These are phyloP conservation scores for Cordyceps javanica DNA, from an alignment of 2,329 filamentous ascomycete genomes.

Conservation along the genomic window DNA sequence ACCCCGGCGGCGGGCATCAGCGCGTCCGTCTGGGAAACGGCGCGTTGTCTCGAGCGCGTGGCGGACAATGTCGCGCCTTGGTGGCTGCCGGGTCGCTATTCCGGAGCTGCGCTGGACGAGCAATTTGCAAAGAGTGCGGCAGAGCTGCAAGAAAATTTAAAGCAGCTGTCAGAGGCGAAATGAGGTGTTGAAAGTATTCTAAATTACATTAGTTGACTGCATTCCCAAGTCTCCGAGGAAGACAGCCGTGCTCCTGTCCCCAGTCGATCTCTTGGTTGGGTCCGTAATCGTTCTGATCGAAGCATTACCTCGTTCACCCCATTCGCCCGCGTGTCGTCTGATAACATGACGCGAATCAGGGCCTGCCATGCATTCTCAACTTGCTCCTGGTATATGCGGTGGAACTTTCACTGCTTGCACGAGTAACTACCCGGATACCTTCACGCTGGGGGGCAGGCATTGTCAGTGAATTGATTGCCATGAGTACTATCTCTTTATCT, in stretches of 20 bases:
- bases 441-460: no score
- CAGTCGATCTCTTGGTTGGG: background rate
- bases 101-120: background rate
- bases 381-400: no score
- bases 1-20: constrained; percentile 5
- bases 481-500: no score
- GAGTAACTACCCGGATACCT: no score
- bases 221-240: background rate
- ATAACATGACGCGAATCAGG: no score
- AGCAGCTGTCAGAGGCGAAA: background rate
- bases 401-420: no score
- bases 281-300: background rate
- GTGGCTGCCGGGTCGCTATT: constrained; percentile 11
- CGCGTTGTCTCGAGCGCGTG: constrained; percentile 5
- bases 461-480: no score
- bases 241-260: background rate
- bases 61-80: constrained; percentile 13
- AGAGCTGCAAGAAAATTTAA: background rate
- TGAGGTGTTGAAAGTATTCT: no score
- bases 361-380: no score
- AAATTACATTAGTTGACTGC: no score
- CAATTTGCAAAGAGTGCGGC: background rate
- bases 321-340: no score
- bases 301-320: no score
- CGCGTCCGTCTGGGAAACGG: background rate